A percentile compares a stretch with the other conserved stretches of the same genome.
Conservation (phyloP, 2,329 filamentous ascomycete genomes). For the Daldinia sp. region DNA sequence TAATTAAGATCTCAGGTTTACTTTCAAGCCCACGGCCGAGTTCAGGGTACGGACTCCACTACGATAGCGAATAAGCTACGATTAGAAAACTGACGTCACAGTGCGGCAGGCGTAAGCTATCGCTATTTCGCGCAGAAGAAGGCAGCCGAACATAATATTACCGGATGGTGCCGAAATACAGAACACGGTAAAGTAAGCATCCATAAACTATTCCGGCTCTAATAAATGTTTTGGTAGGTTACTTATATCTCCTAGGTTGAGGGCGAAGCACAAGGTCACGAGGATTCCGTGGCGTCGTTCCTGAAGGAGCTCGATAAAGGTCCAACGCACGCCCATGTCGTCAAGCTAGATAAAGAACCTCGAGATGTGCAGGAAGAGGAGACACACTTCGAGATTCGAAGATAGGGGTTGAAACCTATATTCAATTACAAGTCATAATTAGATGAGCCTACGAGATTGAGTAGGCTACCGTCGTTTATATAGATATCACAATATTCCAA, state of each 20-base stretch:
- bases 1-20: slow-evolving; percentile 56
- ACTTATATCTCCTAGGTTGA: slow-evolving; percentile 69
- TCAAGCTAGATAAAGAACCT: slow-evolving; percentile 74
- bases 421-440: slow-evolving; percentile 4
- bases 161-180: slow-evolving; percentile 70
- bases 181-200: slow-evolving; percentile 61
- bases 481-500: slow-evolving; percentile 22
- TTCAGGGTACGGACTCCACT: slow-evolving; percentile 65
- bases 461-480: not conserved
- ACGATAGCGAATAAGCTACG: not conserved
- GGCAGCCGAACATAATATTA: slow-evolving; percentile 59
- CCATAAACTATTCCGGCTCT: not conserved
- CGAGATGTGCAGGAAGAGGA: slow-evolving; percentile 73
- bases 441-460: slow-evolving; percentile 2
- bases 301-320: slow-evolving; percentile 79
- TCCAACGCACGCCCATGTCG: slow-evolving; percentile 75
- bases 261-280: slow-evolving; percentile 84
- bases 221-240: not conserved
- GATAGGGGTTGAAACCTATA: slow-evolving; percentile 32
- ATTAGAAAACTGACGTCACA: slow-evolving; percentile 34
- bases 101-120: slow-evolving; percentile 61
- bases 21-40: slow-evolving; percentile 71
- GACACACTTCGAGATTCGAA: slow-evolving; percentile 66
- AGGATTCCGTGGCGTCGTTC: slow-evolving; percentile 71
- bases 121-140: slow-evolving; percentile 64